These are phyloP conservation scores for Pholiota molesta DNA, from an alignment of 768 basidiomycete species.

Conservation along the genomic window DNA sequence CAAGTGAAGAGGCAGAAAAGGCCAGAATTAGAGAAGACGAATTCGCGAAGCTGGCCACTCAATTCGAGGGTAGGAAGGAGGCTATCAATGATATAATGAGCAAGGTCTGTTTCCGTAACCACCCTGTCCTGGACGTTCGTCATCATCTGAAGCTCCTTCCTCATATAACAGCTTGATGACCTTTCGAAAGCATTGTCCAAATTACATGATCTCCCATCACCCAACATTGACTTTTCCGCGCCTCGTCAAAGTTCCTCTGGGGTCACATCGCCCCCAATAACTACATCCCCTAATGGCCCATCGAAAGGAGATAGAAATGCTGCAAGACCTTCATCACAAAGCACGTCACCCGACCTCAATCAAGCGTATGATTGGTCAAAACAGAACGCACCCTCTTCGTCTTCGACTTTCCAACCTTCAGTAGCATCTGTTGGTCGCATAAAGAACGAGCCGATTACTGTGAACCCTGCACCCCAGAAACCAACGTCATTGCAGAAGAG, in stretches of 20 bases:
- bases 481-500: conserved; percentile 19
- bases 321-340: conserved; percentile 7
- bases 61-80: conserved; percentile 71
- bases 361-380: conserved; percentile 12
- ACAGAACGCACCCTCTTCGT: conserved; percentile 10
- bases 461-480: conserved; percentile 10
- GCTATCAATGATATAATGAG: conserved; percentile 73
- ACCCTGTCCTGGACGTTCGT: neutral
- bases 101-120: conserved; percentile 50
- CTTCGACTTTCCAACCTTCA: conserved; percentile 12
- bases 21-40: conserved; percentile 63
- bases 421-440: conserved; percentile 8
- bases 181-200: conserved; percentile 52
- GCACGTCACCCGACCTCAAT: neutral
- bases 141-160: neutral
- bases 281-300: conserved; percentile 6
- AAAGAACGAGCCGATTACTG: conserved; percentile 15
- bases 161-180: conserved; percentile 51
- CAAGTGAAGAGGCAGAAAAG: conserved; percentile 58
- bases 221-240: conserved; percentile 43
- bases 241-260: conserved; percentile 29
- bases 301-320: conserved; percentile 11
- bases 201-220: conserved; percentile 52
- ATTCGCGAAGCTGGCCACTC: conserved; percentile 66
- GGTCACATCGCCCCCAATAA: conserved; percentile 10